These are phyloP conservation scores for Raphidocelis subcapitata DNA, from an alignment of 139 green algal genomes.

Conservation along the genomic window DNA sequence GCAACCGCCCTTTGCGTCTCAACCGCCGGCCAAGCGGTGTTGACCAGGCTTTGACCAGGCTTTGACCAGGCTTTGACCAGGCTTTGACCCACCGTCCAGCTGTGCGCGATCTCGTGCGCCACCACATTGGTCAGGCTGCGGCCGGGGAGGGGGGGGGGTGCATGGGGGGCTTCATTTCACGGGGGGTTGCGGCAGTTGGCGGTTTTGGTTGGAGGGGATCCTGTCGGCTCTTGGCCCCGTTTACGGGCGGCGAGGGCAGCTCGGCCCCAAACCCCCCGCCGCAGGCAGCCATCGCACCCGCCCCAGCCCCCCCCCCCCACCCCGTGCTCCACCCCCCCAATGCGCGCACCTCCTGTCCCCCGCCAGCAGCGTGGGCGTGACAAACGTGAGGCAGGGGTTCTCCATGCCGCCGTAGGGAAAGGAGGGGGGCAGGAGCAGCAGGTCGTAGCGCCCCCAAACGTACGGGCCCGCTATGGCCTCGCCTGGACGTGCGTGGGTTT, in stretches of 20 bases:
- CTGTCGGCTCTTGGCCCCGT: too few species aligned
- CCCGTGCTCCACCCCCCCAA: slow-evolving; percentile 26
- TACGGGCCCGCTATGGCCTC: slow-evolving; percentile 87
- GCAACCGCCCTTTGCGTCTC: too few species aligned
- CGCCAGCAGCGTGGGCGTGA: slow-evolving; percentile 88
- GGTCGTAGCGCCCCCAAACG: slow-evolving; percentile 91
- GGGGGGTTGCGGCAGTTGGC: too few species aligned
- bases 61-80: too few species aligned
- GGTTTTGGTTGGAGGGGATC: too few species aligned
- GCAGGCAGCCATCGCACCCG: background rate
- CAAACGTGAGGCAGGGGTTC: slow-evolving; percentile 90
- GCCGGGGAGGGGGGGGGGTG: background rate
- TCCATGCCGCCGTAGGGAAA: slow-evolving; percentile 93
- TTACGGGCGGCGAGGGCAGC: too few species aligned
- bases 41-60: too few species aligned
- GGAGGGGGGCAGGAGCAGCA: slow-evolving; percentile 89
- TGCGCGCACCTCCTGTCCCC: slow-evolving; percentile 69
- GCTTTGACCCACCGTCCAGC: slow-evolving; percentile 74
- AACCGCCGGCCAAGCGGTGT: too few species aligned
- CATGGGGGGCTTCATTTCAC: background rate
- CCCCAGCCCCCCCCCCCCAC: background rate
- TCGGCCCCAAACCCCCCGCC: too few species aligned
- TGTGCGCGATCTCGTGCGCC: slow-evolving; percentile 93
- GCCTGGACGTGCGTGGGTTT: slow-evolving; percentile 43
- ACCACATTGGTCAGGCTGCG: slow-evolving; percentile 76